Base-by-base conservation (phyloP, 257 asterid species). In the Petunia axillaris region DNA sequence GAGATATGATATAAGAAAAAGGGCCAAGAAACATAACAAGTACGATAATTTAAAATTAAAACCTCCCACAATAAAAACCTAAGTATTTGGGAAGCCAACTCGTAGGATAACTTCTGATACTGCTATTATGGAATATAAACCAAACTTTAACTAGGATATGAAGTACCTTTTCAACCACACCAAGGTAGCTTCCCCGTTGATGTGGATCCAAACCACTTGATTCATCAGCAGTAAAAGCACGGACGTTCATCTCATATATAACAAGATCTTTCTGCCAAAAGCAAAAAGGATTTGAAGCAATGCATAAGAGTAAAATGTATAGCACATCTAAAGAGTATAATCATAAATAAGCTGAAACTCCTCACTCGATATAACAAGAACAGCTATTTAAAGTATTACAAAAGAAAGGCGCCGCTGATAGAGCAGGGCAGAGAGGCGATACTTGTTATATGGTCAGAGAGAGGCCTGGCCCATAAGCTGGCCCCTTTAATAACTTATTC, bases 171-270 rank as follows among this genome's bases (percentile, higher is more conserved):
- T 93, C 97, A 83, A 95, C 90, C 84, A 95, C 90, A 79, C 97
- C 99, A 80, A 89, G 97, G 87, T 93, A 95, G 91, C 98, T 95
- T 60, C 98, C 99, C 82, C 95, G 87, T 77, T 90, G 81, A 35
- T 85, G 84, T 68, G 93, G 83, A 82, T 90, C 96, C 85, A 95
- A 81, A 64, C 84, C 93, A 91, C 99, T 93, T 68, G 98, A 89
- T 83, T 89, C 89, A 86, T 93, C 98, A 73, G 97, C 97, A 35
- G 99, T 92, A 82, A 93, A 92, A 57, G 90, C 98, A 60, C 98
- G 97, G 77, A 93, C 96, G 83, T 93, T 95, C 97, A 95, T 95
- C 92, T 95, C 99, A 81, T 95, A 95, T 83, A 95, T 82, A 77
- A 93, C 96, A 85, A 95, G 97, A 84, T 95, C 94, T 63, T 92